Evolutionary conservation across 2,329 filamentous ascomycete species (phyloP), one percentile per base, ranked within the genome.

Genomic region (Fusarium protoensiforme): DNA sequence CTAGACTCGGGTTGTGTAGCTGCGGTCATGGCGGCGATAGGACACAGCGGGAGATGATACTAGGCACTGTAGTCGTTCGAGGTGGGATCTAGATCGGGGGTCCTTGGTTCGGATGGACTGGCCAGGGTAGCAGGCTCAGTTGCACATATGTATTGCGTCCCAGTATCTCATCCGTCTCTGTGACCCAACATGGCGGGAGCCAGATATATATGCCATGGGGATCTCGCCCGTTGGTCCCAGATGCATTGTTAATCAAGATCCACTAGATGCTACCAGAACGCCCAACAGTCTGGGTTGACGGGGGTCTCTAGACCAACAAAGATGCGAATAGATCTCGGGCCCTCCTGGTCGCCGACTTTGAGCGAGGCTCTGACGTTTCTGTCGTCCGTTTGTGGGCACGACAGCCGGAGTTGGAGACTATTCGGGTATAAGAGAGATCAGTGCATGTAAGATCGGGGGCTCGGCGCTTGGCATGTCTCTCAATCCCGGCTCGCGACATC

Each of bases 1-100:
- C 46, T 51, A 31, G 46, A 78, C 68, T 53, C 81, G 80, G 29
- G 57, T 64, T 70, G 71, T 22, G 69, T 58, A 57, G 43, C 13
- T 36, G 46, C 59, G 36, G 53, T 38, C 61, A 67, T 74, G 46
- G 35, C 54, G 29, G 24, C 35, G 36, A 33, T 64, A 36, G 38
- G 11, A 48, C 36, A 41, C 31, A 53, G 46, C 62, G 36, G 29
- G 43, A 35, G 43, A 20, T 27, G 14, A 22, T 29, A 16, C n/a
- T 31, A n/a, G 41, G 7, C 38, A 13, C 39, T 35, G 51, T 9
- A 31, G 46, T 60, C 20, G 36, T 48, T 67, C 57, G 33, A 61
- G 51, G 24, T 43, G 43, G 14, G 29, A 48, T 65, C 56, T 14
- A 6, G 39, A 41, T 58, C 38, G 54, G 14, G 29, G 48, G 53